Base-by-base conservation (phyloP, 768 basidiomycete species). In the Boletus coccyginus region DNA sequence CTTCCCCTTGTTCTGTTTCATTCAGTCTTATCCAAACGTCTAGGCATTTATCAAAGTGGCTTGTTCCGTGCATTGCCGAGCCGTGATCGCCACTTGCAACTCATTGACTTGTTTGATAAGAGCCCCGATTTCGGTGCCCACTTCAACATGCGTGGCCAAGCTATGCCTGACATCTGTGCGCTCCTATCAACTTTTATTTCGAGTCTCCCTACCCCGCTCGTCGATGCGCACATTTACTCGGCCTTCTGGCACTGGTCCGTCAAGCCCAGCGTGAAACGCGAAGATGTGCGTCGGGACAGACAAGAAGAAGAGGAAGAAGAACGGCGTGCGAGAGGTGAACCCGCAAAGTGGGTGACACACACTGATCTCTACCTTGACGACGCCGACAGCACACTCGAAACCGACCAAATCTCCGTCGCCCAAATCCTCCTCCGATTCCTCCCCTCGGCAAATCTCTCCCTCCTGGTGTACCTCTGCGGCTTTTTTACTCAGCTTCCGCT, bases 401-500 rank as follows among this genome's bases (percentile, higher is more conserved):
- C 61, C 8, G 59, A 70, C 14, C 74, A 74, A 38, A 57, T 83
- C 56, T 58, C 61, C 1, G 70, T 71, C 29, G 80, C 81, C 14
- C 79, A 78, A 53, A 70, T 78, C 60, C 64, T 84, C 49, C 74
- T 84, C n/a, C 78, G 78, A 8, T 74, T 84, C 44, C 73, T 83
- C 7, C 78, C 80, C 1, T 68, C 69, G 2, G 59, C 70, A 13
- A 67, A 73, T 50, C 70, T 79, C 56, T 73, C 73, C 35, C 66
- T 81, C 5, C 70, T 82, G 46, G 62, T 71, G 40, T 80, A 81
- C 60, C 72, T 82, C 35, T 70, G 75, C 50, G 72, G 72, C 7
- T 81, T 82, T 64, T 79, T 82, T 62, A 77, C 78, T 1, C 81
- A 83, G 59, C 65, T 82, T 0, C 81, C 78, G 3, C 69, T 80